phyloP scores from a whole-genome alignment of 2,329 filamentous ascomycete species.

The Fusarium guadeloupense region DNA sequence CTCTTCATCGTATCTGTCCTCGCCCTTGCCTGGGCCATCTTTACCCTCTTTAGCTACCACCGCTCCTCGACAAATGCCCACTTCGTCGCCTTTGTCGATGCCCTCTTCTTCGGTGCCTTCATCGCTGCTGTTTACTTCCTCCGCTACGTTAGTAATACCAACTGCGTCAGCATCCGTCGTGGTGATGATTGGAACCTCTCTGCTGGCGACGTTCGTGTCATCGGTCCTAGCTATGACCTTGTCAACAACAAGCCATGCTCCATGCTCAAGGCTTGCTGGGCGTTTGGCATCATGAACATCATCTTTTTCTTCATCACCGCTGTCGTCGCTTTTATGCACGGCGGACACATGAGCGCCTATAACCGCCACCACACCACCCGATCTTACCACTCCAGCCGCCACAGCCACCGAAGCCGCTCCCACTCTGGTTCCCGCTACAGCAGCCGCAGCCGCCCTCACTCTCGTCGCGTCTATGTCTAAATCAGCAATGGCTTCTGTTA shows the following conservation, averaged over 20 bases:
- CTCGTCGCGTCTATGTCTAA: conserved; percentile 59
- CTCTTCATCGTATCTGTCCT: conserved; percentile 74
- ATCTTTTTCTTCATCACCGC: conserved; percentile 83
- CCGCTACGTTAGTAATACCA: conserved; percentile 65
- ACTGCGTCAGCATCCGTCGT: conserved; percentile 71
- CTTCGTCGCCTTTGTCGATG: conserved; percentile 69
- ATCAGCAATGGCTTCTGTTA: background rate
- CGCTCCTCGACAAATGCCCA: conserved; percentile 67
- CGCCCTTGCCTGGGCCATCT: conserved; percentile 69
- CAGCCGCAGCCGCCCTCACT: conserved; percentile 59
- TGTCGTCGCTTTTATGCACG: conserved; percentile 72
- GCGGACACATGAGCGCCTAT: conserved; percentile 59
- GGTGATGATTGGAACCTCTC: conserved; percentile 63
- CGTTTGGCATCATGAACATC: conserved; percentile 87
- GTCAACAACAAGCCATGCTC: conserved; percentile 79
- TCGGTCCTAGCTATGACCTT: conserved; percentile 60
- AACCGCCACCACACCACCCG: conserved; percentile 45
- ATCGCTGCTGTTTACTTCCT: conserved; percentile 70
- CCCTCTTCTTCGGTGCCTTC: conserved; percentile 69
- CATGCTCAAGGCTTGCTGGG: conserved; percentile 92
- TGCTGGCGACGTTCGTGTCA: conserved; percentile 69
- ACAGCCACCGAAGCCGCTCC: conserved; percentile 53
- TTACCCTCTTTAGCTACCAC: conserved; percentile 73
- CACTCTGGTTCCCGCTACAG: conserved; percentile 52
- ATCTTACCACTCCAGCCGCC: conserved; percentile 50